phyloP scores from a whole-genome alignment of 495 filamentous ascomycete species.

The Penicillium coprophilum region DNA sequence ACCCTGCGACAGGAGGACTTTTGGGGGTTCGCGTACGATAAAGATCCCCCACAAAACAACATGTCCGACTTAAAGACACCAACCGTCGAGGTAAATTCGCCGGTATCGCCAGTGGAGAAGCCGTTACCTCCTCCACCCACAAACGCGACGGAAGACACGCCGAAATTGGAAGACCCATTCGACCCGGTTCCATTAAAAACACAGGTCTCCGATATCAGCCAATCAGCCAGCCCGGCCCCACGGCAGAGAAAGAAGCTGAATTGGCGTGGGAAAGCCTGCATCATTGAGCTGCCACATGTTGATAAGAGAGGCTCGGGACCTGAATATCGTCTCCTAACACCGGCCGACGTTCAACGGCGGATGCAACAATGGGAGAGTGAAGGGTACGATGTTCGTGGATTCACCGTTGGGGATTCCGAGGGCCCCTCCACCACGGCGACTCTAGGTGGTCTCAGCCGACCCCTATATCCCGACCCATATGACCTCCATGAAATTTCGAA shows the following conservation, averaged over 20 bases:
- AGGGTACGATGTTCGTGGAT: constrained; percentile 75
- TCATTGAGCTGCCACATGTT: constrained; percentile 68
- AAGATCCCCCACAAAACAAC: constrained; percentile 35
- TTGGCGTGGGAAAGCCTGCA: constrained; percentile 73
- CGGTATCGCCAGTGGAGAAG: constrained; percentile 41
- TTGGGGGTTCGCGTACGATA: constrained; percentile 49
- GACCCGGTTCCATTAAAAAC: constrained; percentile 18
- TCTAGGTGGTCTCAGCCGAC: constrained; percentile 62
- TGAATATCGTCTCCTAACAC: constrained; percentile 58
- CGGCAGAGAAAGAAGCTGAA: constrained; percentile 44
- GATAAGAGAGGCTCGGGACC: constrained; percentile 60
- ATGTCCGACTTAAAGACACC: constrained; percentile 38
- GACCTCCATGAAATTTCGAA: constrained; percentile 58
- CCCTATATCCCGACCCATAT: constrained; percentile 66
- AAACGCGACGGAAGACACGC: constrained; percentile 22
- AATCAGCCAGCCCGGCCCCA: constrained; percentile 24
- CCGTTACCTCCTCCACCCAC: constrained; percentile 48
- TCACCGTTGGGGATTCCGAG: constrained; percentile 56
- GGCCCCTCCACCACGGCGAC: constrained; percentile 30
- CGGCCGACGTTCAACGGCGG: constrained; percentile 61
- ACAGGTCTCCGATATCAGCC: constrained; percentile 20
- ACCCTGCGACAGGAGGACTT: constrained; percentile 63
- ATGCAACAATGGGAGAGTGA: constrained; percentile 68
- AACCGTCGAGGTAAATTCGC: constrained; percentile 24
- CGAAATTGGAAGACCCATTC: constrained; percentile 4